A percentile compares a stretch with the other conserved stretches of the same genome.
Conservation (phyloP, 108 stramenopile species). For the Stephanodiscus minutulus region DNA sequence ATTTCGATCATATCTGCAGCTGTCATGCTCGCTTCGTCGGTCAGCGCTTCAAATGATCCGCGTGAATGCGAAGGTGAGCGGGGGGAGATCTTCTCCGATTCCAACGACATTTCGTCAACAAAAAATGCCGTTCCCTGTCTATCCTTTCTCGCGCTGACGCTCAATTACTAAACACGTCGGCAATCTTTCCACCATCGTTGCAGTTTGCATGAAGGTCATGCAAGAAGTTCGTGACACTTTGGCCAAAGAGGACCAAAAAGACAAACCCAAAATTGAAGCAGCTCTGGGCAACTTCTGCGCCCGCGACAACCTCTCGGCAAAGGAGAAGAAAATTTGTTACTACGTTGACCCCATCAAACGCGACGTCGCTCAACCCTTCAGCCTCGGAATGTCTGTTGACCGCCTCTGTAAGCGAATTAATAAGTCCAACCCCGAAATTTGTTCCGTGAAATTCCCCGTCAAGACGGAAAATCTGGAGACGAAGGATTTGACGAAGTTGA, state of each 20-base stretch:
- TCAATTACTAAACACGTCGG: not conserved
- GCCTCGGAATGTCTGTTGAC: conserved; percentile 90
- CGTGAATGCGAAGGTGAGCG: conserved; percentile 50
- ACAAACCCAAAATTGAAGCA: conserved; percentile 78
- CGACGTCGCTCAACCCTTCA: conserved; percentile 93
- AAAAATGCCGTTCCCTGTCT: not conserved
- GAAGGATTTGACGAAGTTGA: conserved; percentile 92
- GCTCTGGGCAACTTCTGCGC: conserved; percentile 82
- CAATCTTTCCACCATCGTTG: not conserved
- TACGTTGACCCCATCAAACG: conserved; percentile 97
- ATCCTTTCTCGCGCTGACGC: not conserved
- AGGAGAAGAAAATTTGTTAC: conserved; percentile 98
- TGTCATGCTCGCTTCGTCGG: conserved; percentile 29
- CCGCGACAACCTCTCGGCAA: conserved; percentile 46
- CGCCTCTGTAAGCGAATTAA: conserved; percentile 88
- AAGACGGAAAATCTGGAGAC: conserved; percentile 93
- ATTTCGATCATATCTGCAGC: conserved; percentile 30
- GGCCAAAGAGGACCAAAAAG: conserved; percentile 59
- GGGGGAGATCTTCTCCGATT: not conserved
- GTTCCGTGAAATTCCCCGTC: conserved; percentile 93
- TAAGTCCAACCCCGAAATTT: conserved; percentile 88
- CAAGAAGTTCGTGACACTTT: conserved; percentile 74
- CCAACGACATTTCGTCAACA: not conserved
- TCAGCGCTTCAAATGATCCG: conserved; percentile 37
- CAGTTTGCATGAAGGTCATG: conserved; percentile 92